Conservation (phyloP, 1,284 basidiomycete species). For the Sparassis latifolia region DNA sequence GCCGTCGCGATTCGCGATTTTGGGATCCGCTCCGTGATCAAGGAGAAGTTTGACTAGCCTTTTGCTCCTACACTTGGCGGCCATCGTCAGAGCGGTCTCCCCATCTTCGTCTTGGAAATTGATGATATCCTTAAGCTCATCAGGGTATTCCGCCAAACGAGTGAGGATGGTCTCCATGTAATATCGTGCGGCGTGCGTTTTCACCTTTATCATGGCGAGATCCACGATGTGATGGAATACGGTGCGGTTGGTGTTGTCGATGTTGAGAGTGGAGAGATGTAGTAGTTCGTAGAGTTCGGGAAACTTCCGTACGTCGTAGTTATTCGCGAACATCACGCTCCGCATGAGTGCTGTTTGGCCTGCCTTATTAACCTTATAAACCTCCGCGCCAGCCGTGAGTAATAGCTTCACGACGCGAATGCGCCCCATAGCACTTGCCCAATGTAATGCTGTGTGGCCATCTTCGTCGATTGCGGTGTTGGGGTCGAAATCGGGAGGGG, state of each 20-base stretch:
- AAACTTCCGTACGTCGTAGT: constrained; percentile 99
- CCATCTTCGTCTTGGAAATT: constrained; percentile 99
- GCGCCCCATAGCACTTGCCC: constrained; percentile 99
- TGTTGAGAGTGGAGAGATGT: constrained; percentile 96
- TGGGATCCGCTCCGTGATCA: constrained; percentile 96
- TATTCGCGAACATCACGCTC: constrained; percentile 99
- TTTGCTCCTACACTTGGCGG: constrained; percentile 93
- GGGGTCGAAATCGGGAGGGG: constrained; percentile 90
- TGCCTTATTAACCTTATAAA: constrained; percentile 95
- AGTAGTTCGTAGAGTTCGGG: constrained; percentile 96
- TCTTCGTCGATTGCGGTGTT: constrained; percentile 99
- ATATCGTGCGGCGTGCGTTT: constrained; percentile 96
- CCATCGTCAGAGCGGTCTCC: constrained; percentile 96
- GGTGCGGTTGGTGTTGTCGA: constrained; percentile 96
- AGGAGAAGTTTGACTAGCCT: constrained; percentile 95
- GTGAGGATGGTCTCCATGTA: constrained; percentile 97
- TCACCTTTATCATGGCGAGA: constrained; percentile 96
- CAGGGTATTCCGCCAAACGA: constrained; percentile 91
- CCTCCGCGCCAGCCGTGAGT: constrained; percentile 91
- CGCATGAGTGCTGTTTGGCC: constrained; percentile 99
- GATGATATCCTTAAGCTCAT: constrained; percentile 96
- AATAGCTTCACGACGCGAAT: constrained; percentile 95
- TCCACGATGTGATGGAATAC: constrained; percentile 99
- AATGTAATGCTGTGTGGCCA: constrained; percentile 95
- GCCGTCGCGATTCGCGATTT: constrained; percentile 91